A percentile compares a stretch with the other conserved stretches of the same genome.
Evolutionary conservation across 345 rosid species (phyloP).

Genomic region (Ricinus communis): DNA sequence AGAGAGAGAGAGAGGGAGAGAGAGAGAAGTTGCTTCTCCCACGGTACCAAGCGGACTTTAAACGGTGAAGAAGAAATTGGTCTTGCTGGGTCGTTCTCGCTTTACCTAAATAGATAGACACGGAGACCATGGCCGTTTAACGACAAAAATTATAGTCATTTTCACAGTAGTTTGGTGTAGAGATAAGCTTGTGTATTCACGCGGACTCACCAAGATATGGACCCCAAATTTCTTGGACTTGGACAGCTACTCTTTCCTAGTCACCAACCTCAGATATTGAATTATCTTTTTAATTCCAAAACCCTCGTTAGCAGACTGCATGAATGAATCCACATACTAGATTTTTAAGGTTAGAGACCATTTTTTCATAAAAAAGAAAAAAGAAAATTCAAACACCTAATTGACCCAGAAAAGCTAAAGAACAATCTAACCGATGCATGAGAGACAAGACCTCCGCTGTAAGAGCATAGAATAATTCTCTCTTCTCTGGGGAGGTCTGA

Average conservation of each 20-base stretch:
- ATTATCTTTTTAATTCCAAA: too few relatives aligned
- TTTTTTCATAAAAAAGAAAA: too few relatives aligned
- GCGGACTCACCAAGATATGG: not conserved
- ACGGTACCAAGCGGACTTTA: too few relatives aligned
- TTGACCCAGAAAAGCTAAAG: not conserved
- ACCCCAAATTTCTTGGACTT: not conserved
- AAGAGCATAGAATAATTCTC: not conserved
- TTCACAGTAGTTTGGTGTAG: not conserved
- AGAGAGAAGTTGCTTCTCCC: too few relatives aligned
- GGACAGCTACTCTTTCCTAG: not conserved
- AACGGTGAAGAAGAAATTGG: not conserved
- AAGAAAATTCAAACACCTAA: not conserved
- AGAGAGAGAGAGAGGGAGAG: too few relatives aligned
- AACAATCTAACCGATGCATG: not conserved
- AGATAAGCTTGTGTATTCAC: not conserved
- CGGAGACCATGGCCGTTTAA: not conserved
- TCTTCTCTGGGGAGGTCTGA: not conserved
- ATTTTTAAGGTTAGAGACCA: too few relatives aligned
- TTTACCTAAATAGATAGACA: slow-evolving; percentile 4
- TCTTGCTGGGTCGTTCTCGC: not conserved
- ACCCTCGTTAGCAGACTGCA: not conserved
- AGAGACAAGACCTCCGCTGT: not conserved
- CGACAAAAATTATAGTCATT: not conserved
- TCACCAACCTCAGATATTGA: not conserved
- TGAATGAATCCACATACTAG: not conserved